These are phyloP conservation scores for Pythium inflatum DNA, from an alignment of 352 stramenopile species.

Conservation along the genomic window DNA sequence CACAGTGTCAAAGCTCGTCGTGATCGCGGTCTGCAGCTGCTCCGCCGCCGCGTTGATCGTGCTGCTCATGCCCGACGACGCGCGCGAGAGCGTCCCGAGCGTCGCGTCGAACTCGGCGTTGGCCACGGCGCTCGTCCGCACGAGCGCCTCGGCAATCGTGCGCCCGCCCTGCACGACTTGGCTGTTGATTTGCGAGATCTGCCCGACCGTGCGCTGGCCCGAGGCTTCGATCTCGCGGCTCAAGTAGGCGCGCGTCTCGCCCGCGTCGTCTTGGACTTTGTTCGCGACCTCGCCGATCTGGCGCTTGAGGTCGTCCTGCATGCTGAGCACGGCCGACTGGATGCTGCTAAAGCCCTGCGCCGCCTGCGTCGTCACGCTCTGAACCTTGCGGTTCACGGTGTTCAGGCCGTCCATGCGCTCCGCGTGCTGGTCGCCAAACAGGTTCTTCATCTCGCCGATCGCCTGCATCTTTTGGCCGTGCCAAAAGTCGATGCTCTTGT, in stretches of 20 bases:
- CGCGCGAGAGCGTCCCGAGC: background rate
- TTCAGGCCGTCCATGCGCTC: conserved; percentile 2
- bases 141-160: background rate
- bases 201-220: background rate
- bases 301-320: conserved; percentile 1
- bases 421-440: background rate
- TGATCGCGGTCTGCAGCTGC: conserved; percentile 5
- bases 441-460: background rate
- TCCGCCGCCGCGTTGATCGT: background rate
- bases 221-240: background rate
- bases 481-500: conserved; percentile 8
- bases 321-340: background rate
- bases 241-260: background rate
- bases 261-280: conserved; percentile 4
- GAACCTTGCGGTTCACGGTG: background rate
- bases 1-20: background rate
- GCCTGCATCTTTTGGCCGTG: background rate
- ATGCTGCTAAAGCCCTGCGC: conserved; percentile 1
- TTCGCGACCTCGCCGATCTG: background rate
- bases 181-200: conserved; percentile 5
- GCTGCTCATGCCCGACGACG: background rate
- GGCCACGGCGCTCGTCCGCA: background rate
- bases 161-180: conserved; percentile 1
- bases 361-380: background rate
- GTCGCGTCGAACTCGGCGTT: conserved; percentile 7